A percentile compares a stretch with the other conserved stretches of the same genome.
Evolutionary conservation across 495 filamentous ascomycete species (phyloP).

Genomic region (Penicillium silybi): DNA sequence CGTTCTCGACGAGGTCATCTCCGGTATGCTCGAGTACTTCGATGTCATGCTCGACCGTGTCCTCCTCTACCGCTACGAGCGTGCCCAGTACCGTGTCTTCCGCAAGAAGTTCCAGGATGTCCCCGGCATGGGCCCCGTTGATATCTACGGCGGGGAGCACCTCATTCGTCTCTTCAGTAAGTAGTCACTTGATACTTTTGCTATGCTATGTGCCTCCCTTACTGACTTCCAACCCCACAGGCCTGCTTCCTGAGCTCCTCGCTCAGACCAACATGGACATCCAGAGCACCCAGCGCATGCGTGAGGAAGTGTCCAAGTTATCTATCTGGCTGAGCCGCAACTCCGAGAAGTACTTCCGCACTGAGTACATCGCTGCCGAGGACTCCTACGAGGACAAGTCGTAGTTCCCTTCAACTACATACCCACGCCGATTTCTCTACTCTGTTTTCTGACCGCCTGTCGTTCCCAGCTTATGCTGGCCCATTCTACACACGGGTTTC

Average conservation of each 20-base stretch:
- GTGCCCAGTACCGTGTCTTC: constrained; percentile 74
- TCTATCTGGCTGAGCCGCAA: constrained; percentile 76
- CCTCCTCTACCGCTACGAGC: constrained; percentile 87
- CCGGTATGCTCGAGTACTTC: constrained; percentile 87
- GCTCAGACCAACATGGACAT: constrained; percentile 97
- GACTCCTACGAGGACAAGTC: constrained; percentile 28
- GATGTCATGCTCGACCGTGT: constrained; percentile 80
- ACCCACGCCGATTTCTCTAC: background rate
- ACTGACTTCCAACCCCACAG: constrained; percentile 38
- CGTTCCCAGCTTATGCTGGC: background rate
- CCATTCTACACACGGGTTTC: background rate
- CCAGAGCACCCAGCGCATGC: constrained; percentile 78
- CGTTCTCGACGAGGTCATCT: constrained; percentile 81
- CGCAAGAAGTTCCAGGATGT: constrained; percentile 56
- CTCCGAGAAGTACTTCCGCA: constrained; percentile 68
- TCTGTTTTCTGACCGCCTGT: background rate
- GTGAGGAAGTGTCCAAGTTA: constrained; percentile 81
- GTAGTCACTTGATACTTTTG: constrained; percentile 13
- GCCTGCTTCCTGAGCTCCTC: constrained; percentile 86
- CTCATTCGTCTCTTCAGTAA: constrained; percentile 82
- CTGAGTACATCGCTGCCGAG: constrained; percentile 67
- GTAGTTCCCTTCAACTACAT: background rate
- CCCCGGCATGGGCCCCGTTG: constrained; percentile 58
- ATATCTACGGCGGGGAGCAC: constrained; percentile 94
- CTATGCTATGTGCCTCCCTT: background rate